Conservation (phyloP, 768 basidiomycete genomes). For the Hericium coralloides region DNA sequence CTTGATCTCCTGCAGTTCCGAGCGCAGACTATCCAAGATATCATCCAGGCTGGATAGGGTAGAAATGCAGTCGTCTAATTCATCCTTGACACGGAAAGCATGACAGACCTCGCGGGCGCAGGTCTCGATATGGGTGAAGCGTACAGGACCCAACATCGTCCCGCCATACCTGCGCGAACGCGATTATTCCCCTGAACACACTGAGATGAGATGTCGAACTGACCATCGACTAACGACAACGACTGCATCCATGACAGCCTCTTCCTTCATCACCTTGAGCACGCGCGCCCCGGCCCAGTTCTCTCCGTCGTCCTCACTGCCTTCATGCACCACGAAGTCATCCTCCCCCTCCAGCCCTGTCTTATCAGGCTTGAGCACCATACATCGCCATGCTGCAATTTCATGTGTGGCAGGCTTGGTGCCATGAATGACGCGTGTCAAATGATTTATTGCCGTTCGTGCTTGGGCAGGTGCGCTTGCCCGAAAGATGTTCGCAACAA, state of each 20-base stretch:
- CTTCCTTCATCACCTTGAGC: slow-evolving; percentile 58
- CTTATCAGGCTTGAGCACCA: slow-evolving; percentile 56
- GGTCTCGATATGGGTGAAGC: slow-evolving; percentile 72
- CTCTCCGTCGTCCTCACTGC: slow-evolving; percentile 72
- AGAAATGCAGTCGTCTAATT: slow-evolving; percentile 51
- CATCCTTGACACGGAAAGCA: slow-evolving; percentile 56
- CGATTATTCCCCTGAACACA: neutral
- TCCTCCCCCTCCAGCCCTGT: slow-evolving; percentile 64
- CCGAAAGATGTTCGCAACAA: slow-evolving; percentile 54
- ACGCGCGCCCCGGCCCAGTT: slow-evolving; percentile 58
- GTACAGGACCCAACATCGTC: slow-evolving; percentile 61
- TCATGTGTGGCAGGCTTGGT: slow-evolving; percentile 57
- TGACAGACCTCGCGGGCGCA: slow-evolving; percentile 70
- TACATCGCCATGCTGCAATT: slow-evolving; percentile 73
- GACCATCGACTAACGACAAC: slow-evolving; percentile 78
- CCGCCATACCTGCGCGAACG: slow-evolving; percentile 62
- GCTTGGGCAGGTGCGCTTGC: slow-evolving; percentile 48
- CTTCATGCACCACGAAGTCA: slow-evolving; percentile 62
- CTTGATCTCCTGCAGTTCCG: slow-evolving; percentile 29
- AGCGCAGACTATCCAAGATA: slow-evolving; percentile 46
- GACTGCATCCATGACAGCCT: slow-evolving; percentile 67
- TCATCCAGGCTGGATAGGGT: slow-evolving; percentile 55
- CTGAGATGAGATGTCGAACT: slow-evolving; percentile 13
- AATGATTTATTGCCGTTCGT: slow-evolving; percentile 36
- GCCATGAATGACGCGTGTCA: slow-evolving; percentile 49